A percentile compares a stretch with the other conserved stretches of the same genome.
phyloP scores from a whole-genome alignment of 768 basidiomycete species.

The Mycena maculata region DNA sequence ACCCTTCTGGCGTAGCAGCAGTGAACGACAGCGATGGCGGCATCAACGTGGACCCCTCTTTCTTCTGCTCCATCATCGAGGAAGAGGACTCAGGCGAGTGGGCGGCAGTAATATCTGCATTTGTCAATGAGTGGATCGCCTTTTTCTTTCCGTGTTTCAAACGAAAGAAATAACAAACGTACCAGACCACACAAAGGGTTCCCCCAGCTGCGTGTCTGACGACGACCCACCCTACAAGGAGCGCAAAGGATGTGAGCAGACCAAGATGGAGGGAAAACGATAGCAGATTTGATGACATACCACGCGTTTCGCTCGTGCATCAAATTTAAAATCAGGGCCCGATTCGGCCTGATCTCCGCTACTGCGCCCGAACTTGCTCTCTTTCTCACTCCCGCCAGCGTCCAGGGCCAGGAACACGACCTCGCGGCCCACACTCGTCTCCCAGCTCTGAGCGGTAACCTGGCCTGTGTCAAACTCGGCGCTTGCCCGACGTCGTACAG shows the following conservation, averaged over 20 bases:
- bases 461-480: background rate
- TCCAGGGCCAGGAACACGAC: slow-evolving; percentile 15
- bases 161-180: background rate
- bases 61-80: slow-evolving; percentile 30
- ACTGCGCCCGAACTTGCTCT: slow-evolving; percentile 5
- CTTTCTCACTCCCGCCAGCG: slow-evolving; percentile 1
- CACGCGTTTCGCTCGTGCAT: slow-evolving; percentile 33
- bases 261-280: slow-evolving; percentile 9
- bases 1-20: slow-evolving; percentile 12
- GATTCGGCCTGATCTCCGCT: slow-evolving; percentile 11
- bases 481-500: slow-evolving; percentile 9
- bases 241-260: slow-evolving; percentile 20
- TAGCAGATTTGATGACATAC: slow-evolving; percentile 27
- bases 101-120: slow-evolving; percentile 15
- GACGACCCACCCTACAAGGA: slow-evolving; percentile 31
- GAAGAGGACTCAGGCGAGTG: slow-evolving; percentile 30
- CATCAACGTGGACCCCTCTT: background rate
- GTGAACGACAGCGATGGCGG: slow-evolving; percentile 17
- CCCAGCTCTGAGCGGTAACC: background rate
- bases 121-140: background rate
- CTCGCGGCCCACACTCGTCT: slow-evolving; percentile 1
- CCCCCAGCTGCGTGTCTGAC: slow-evolving; percentile 22
- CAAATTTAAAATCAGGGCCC: slow-evolving; percentile 32
- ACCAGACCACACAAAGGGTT: slow-evolving; percentile 33
- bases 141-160: background rate